Evolutionary conservation across 768 basidiomycete species (phyloP), one percentile per base, ranked within the genome.

Genomic region (Leucogyrophana mollusca): DNA sequence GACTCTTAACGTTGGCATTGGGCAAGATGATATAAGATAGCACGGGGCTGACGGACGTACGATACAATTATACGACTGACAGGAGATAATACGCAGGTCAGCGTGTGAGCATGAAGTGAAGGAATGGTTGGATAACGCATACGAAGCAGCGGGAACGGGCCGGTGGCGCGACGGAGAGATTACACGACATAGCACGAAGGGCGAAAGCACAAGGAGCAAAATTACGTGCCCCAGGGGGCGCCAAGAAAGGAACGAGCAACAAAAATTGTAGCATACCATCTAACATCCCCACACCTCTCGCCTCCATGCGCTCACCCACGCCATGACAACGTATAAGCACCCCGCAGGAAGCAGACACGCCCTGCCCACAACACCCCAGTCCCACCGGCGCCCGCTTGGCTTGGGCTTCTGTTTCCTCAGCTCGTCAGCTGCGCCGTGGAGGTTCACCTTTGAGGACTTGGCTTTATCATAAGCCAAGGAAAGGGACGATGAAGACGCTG

Each of bases 271-370:
- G 37, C 5, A 6, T n/a, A 32, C 21, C 17, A 23, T 20, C 55
- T 51, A 67, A 40, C 65, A 63, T 1, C 44, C 49, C 6, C 54
- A 50, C 1, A 32, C n/a, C 52, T 80, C 78, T 50, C 69, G 56
- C 33, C 70, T 62, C 51, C 78, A 62, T 16, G 70, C 69, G 32
- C 64, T 60, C 9, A 71, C 66, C 90, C 90, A 93, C 10, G 87
- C 85, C 83, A 87, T 92, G 13, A 87, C 68, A 51, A 85, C 80
- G 65, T 93, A 93, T 53, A 88, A 68, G 14, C 84, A 60, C 5
- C 83, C 85, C 17, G 84, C 83, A 3, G 90, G 90, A 42, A 91
- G 61, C 38, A 82, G 76, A 56, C 90, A 91, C 61, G 80, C 79
- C 47, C 76, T 60, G 13, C 76, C 70, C 2, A 94, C 87, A 59